phyloP scores from a whole-genome alignment of 116 monocot genomes.

The Iris pallida region DNA sequence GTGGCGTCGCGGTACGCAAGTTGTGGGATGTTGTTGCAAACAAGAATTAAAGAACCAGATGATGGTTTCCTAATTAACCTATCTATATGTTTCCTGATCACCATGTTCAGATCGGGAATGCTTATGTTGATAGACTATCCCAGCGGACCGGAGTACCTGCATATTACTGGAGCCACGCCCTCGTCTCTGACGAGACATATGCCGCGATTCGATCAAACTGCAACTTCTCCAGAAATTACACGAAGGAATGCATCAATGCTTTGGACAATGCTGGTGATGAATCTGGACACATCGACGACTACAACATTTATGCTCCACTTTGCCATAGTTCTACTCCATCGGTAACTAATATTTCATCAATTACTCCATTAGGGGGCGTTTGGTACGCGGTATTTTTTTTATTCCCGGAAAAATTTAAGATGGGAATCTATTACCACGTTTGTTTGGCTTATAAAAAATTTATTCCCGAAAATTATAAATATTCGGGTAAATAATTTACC shows the following conservation, averaged over 20 bases:
- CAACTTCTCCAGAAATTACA: not conserved
- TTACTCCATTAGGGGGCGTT: too few species aligned
- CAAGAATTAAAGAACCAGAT: too few species aligned
- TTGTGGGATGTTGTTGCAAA: not conserved
- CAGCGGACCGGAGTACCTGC: not conserved
- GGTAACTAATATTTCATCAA: not conserved
- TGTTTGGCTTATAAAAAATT: too few species aligned
- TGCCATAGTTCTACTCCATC: not conserved
- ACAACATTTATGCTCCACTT: slow-evolving; percentile 4
- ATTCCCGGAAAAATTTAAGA: too few species aligned
- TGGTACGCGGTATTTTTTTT: too few species aligned
- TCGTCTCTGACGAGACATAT: not conserved
- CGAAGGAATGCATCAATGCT: not conserved
- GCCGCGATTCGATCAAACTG: not conserved
- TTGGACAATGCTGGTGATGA: not conserved
- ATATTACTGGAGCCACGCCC: not conserved
- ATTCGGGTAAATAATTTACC: too few species aligned
- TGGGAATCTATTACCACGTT: too few species aligned
- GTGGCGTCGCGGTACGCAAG: slow-evolving; percentile 21
- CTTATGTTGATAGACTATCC: slow-evolving; percentile 5
- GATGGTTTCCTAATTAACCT: not conserved
- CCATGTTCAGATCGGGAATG: slow-evolving; percentile 9
- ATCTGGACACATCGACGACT: not conserved
- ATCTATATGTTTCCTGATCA: not conserved
- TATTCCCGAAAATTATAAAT: too few species aligned